A percentile compares a stretch with the other conserved stretches of the same genome.
phyloP scores from a whole-genome alignment of 2,329 filamentous ascomycete species.

The Metarhizium guizhouense region DNA sequence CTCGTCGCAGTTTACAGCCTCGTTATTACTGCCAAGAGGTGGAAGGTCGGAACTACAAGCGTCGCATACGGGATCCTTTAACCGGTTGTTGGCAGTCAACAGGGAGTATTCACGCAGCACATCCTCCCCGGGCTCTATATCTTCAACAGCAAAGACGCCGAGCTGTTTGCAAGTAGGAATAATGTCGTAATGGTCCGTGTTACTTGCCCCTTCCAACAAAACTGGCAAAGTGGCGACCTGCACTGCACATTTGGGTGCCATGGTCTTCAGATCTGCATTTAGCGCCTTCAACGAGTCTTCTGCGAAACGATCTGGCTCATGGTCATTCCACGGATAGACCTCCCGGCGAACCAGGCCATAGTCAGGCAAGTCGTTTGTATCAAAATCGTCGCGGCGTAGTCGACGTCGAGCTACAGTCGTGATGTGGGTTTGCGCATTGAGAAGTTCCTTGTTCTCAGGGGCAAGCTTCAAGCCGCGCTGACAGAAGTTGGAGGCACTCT shows the following conservation, averaged over 20 bases:
- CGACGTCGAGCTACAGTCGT: constrained; percentile 40
- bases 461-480: constrained; percentile 48
- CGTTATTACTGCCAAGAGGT: constrained; percentile 37
- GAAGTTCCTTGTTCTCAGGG: constrained; percentile 46
- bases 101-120: constrained; percentile 78
- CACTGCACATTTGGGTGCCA: constrained; percentile 77
- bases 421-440: constrained; percentile 45
- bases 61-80: constrained; percentile 82
- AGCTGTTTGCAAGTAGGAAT: constrained; percentile 64
- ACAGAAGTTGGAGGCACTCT: constrained; percentile 58
- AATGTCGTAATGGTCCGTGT: constrained; percentile 37
- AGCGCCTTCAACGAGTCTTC: constrained; percentile 60
- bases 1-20: constrained; percentile 46
- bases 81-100: constrained; percentile 78
- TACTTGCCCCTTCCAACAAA: constrained; percentile 48
- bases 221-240: constrained; percentile 67
- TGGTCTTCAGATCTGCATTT: constrained; percentile 57
- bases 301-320: constrained; percentile 63
- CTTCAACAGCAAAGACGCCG: constrained; percentile 78
- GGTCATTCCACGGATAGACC: constrained; percentile 60
- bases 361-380: constrained; percentile 54
- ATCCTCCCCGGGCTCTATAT: constrained; percentile 66
- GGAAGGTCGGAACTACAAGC: constrained; percentile 73
- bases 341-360: constrained; percentile 60
- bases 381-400: constrained; percentile 35